Percentiles rank a stretch among this genome's conserved stretches.
Conservation (phyloP, 2,329 filamentous ascomycete genomes). For the Diaporthe velutina region DNA sequence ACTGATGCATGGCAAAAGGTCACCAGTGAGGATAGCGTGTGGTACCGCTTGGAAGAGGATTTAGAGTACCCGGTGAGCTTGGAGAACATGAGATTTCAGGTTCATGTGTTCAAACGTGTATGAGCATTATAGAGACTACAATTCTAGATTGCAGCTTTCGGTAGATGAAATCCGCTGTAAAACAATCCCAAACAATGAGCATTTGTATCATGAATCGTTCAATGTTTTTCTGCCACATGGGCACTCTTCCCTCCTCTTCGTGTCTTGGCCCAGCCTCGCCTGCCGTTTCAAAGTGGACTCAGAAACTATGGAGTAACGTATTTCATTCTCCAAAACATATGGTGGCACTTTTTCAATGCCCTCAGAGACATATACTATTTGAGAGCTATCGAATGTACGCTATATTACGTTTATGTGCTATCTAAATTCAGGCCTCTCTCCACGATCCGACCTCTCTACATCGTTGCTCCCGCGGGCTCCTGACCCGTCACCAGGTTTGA, state of each 20-base stretch:
- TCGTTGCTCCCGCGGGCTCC: slow-evolving; percentile 48
- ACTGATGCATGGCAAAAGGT: slow-evolving; percentile 38
- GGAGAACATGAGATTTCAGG: slow-evolving; percentile 40
- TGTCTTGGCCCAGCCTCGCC: too few species aligned
- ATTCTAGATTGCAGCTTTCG: too few species aligned
- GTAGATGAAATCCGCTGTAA: too few species aligned
- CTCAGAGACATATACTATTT: too few species aligned
- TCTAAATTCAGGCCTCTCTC: background rate
- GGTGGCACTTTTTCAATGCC: too few species aligned
- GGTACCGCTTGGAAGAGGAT: slow-evolving; percentile 34
- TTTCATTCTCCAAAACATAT: too few species aligned
- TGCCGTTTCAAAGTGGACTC: too few species aligned
- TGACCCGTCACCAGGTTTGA: slow-evolving; percentile 46
- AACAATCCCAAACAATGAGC: too few species aligned
- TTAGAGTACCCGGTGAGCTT: slow-evolving; percentile 37
- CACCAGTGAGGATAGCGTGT: slow-evolving; percentile 27
- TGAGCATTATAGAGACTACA: background rate
- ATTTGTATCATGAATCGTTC: too few species aligned
- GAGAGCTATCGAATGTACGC: background rate
- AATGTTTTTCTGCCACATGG: too few species aligned
- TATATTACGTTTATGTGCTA: background rate
- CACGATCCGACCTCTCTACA: slow-evolving; percentile 34
- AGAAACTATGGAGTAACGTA: too few species aligned
- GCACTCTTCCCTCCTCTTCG: too few species aligned
- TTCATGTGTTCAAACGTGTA: slow-evolving; percentile 38